Evolutionary conservation across 768 basidiomycete genomes (phyloP).

Genomic region (Floccularia luteovirens): DNA sequence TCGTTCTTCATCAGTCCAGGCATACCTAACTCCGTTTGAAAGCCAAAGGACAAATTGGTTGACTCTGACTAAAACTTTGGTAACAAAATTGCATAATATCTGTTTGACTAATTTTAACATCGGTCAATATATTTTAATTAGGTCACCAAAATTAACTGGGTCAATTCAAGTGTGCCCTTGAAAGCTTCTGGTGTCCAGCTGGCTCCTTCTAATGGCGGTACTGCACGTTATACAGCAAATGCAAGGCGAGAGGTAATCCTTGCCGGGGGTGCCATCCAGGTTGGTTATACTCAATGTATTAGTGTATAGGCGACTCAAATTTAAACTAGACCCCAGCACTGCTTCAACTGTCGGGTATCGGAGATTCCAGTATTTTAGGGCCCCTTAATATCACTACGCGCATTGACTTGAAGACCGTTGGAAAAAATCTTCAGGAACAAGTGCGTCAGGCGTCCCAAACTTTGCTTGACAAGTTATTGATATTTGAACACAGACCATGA

Average conservation of each 20-base stretch:
- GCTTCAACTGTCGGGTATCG: constrained; percentile 51
- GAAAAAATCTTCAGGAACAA: constrained; percentile 54
- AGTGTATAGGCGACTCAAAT: background rate
- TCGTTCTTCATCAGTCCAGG: constrained; percentile 45
- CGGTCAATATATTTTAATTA: constrained; percentile 7
- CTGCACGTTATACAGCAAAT: constrained; percentile 28
- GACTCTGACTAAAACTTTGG: constrained; percentile 33
- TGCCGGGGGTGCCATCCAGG: constrained; percentile 44
- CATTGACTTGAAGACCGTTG: constrained; percentile 42
- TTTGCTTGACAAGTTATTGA: background rate
- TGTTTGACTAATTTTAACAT: background rate
- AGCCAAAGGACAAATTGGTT: constrained; percentile 37
- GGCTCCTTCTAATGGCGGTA: constrained; percentile 26
- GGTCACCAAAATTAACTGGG: constrained; percentile 39
- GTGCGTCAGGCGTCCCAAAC: constrained; percentile 10
- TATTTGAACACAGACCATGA: constrained; percentile 25
- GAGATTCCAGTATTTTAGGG: constrained; percentile 35
- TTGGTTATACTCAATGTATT: constrained; percentile 4
- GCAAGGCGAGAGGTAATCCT: constrained; percentile 45
- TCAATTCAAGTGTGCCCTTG: constrained; percentile 23
- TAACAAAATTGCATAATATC: constrained; percentile 10
- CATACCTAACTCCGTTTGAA: constrained; percentile 50
- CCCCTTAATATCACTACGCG: constrained; percentile 37
- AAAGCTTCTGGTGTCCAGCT: constrained; percentile 41
- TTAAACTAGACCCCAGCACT: constrained; percentile 32